Evolutionary conservation across 768 basidiomycete genomes (phyloP).

Genomic region (Boletellus sp.): DNA sequence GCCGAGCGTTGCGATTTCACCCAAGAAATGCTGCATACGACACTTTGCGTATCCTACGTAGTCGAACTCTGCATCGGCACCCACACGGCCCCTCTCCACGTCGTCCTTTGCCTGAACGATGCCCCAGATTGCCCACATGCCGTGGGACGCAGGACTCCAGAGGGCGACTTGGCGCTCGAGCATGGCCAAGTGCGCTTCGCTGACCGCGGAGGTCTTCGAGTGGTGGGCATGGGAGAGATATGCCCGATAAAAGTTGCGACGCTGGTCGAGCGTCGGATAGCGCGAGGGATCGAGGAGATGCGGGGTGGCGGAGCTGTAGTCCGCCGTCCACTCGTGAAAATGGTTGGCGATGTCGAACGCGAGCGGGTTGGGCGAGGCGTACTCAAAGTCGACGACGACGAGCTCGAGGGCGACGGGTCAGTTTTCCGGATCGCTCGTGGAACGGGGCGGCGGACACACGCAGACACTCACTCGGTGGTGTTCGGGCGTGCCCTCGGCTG

Average conservation of each 20-base stretch:
- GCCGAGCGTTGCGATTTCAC: slow-evolving; percentile 49
- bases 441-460: too few relatives aligned
- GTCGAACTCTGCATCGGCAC: slow-evolving; percentile 74
- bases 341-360: slow-evolving; percentile 97
- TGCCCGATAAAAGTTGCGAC: slow-evolving; percentile 78
- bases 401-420: slow-evolving; percentile 46
- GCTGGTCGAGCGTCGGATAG: slow-evolving; percentile 73
- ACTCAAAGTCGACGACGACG: slow-evolving; percentile 97
- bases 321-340: slow-evolving; percentile 94
- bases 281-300: slow-evolving; percentile 57
- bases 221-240: slow-evolving; percentile 62
- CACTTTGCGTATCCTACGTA: slow-evolving; percentile 79
- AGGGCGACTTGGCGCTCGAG: slow-evolving; percentile 76
- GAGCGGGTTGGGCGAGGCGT: slow-evolving; percentile 87
- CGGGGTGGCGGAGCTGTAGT: slow-evolving; percentile 74
- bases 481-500: slow-evolving; percentile 54
- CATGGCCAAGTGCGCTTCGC: slow-evolving; percentile 45
- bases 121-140: slow-evolving; percentile 94
- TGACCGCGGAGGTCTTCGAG: slow-evolving; percentile 15
- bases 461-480: slow-evolving; percentile 72
- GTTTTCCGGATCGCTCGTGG: too few relatives aligned
- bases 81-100: slow-evolving; percentile 46
- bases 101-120: slow-evolving; percentile 85
- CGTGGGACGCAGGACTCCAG: slow-evolving; percentile 91
- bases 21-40: slow-evolving; percentile 62